Evolutionary conservation across 2,329 filamentous ascomycete species (phyloP).

Genomic region (Didymellaceae sp.): DNA sequence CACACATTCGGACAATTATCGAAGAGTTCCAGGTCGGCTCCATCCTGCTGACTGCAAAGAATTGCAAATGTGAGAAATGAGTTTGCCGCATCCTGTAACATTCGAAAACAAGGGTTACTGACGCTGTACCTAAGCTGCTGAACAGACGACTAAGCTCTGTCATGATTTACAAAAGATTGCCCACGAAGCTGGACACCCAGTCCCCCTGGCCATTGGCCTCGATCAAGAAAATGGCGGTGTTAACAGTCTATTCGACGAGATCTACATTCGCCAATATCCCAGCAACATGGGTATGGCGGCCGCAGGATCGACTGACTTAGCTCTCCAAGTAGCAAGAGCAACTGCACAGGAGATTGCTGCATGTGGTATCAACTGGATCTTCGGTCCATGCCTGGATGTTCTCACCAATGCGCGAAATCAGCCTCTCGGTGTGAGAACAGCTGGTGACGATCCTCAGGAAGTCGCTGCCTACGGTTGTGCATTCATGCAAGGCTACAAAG

Average conservation of each 20-base stretch:
- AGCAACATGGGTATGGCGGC: conserved; percentile 98
- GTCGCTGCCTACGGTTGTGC: conserved; percentile 91
- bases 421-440: conserved; percentile 85
- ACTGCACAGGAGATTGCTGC: conserved; percentile 91
- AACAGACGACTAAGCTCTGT: conserved; percentile 86
- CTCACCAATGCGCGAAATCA: conserved; percentile 92
- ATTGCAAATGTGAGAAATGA: conserved; percentile 72
- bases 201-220: conserved; percentile 86
- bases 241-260: conserved; percentile 94
- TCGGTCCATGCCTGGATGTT: conserved; percentile 92
- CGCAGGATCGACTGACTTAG: conserved; percentile 81
- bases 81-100: conserved; percentile 16
- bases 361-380: conserved; percentile 93
- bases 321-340: conserved; percentile 89
- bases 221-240: conserved; percentile 99
- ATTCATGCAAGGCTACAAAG: conserved; percentile 89
- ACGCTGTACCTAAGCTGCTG: conserved; percentile 69
- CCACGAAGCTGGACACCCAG: conserved; percentile 85
- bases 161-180: conserved; percentile 93
- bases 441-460: conserved; percentile 92
- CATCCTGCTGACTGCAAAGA: conserved; percentile 83
- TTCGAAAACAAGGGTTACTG: conserved; percentile 20
- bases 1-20: conserved; percentile 81
- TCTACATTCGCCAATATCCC: conserved; percentile 94
- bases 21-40: conserved; percentile 87